These are phyloP conservation scores for Xylaria sp. DNA, from an alignment of 2,329 filamentous ascomycete genomes.

Conservation along the genomic window DNA sequence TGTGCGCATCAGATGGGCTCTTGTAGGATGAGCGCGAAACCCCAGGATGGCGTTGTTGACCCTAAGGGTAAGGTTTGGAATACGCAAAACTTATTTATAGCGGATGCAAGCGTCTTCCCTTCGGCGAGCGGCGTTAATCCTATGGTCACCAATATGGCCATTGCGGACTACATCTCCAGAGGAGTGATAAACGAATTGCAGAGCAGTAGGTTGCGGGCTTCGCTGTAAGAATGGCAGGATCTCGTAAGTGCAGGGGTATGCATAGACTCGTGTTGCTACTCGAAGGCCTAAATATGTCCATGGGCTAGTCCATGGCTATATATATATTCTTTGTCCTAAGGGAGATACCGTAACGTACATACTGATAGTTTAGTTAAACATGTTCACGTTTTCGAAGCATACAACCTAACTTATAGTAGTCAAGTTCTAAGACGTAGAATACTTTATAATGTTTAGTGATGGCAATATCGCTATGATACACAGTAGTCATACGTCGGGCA, in stretches of 20 bases:
- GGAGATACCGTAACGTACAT: too few species aligned
- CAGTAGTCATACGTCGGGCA: background rate
- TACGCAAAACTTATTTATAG: conserved; percentile 71
- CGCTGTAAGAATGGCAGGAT: conserved; percentile 30
- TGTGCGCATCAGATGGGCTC: conserved; percentile 87
- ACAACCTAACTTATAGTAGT: background rate
- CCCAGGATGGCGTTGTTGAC: conserved; percentile 67
- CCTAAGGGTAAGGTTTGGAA: conserved; percentile 71
- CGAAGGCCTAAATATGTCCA: too few species aligned
- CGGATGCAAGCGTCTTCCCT: conserved; percentile 80
- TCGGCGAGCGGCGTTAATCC: conserved; percentile 83
- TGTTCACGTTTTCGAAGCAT: background rate
- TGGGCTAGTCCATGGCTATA: too few species aligned
- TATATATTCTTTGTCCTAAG: too few species aligned
- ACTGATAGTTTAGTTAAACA: too few species aligned
- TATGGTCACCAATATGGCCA: conserved; percentile 81
- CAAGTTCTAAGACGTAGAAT: too few species aligned
- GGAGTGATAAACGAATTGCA: conserved; percentile 62
- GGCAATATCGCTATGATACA: background rate
- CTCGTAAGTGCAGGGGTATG: too few species aligned
- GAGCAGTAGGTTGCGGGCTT: conserved; percentile 25
- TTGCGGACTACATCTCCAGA: conserved; percentile 72
- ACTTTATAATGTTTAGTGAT: background rate
- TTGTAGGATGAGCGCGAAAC: conserved; percentile 73
- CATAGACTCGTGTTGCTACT: too few species aligned